Percentiles rank a stretch among this genome's conserved stretches.
These are phyloP conservation scores for Exophiala aquamarina DNA, from an alignment of 2,329 filamentous ascomycete species.

Conservation along the genomic window DNA sequence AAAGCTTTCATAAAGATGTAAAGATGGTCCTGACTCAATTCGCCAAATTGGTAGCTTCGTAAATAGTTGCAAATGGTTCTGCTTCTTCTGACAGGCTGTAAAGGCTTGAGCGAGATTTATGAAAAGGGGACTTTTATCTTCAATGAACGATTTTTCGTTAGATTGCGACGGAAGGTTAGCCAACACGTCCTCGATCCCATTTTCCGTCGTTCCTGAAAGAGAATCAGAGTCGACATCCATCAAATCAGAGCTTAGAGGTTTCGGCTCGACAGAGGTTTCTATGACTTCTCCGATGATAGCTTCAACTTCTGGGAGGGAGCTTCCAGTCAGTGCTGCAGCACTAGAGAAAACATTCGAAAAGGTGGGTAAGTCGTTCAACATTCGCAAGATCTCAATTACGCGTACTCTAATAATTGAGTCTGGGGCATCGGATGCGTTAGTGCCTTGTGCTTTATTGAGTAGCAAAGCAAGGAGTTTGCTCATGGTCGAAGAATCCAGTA, in stretches of 20 bases:
- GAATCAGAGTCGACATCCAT: slow-evolving; percentile 45
- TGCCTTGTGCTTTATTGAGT: slow-evolving; percentile 12
- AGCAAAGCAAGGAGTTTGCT: slow-evolving; percentile 13
- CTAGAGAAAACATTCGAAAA: slow-evolving; percentile 64
- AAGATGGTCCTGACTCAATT: slow-evolving; percentile 15
- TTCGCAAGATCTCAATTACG: slow-evolving; percentile 66
- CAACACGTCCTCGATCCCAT: slow-evolving; percentile 31
- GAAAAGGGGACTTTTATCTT: slow-evolving; percentile 36
- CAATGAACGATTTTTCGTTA: slow-evolving; percentile 40
- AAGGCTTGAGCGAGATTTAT: slow-evolving; percentile 41
- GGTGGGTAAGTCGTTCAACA: slow-evolving; percentile 61
- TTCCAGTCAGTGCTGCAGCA: slow-evolving; percentile 65
- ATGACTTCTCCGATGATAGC: slow-evolving; percentile 71
- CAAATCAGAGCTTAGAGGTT: slow-evolving; percentile 51
- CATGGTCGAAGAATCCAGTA: slow-evolving; percentile 6
- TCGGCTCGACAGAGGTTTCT: slow-evolving; percentile 53
- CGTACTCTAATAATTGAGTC: slow-evolving; percentile 56
- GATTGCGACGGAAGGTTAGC: slow-evolving; percentile 32
- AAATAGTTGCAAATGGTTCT: slow-evolving; percentile 36
- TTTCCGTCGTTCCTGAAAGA: slow-evolving; percentile 28
- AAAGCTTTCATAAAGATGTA: slow-evolving; percentile 20
- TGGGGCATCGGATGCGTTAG: slow-evolving; percentile 1
- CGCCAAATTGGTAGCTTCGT: slow-evolving; percentile 38
- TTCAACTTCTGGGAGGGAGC: slow-evolving; percentile 74
- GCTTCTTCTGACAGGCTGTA: slow-evolving; percentile 33